Evolutionary conservation across 257 asterid species (phyloP), one percentile per base, ranked within the genome.

Genomic region (Jacaranda mimosifolia): DNA sequence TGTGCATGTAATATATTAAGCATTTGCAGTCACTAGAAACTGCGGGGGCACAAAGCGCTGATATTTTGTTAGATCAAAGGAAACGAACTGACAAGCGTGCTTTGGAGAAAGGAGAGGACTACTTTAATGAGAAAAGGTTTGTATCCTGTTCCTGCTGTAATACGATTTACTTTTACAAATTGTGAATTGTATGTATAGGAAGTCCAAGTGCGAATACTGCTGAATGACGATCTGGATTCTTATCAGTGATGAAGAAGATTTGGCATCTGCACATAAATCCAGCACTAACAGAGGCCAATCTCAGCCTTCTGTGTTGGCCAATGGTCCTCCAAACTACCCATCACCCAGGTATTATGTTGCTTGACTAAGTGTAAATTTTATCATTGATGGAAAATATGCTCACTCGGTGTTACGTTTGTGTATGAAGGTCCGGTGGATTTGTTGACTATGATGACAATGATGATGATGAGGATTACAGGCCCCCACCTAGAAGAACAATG

Each of bases 361-460:
- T 68, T 9, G 49, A 55, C 72, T 59, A 60, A 58, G 48, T 57
- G 9, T 67, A 68, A 17, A 10, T 17, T 45, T 40, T 15, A 13
- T 12, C 56, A 51, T 51, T 49, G 11, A 52, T 60, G 74, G 32
- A 26, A 46, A 48, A 42, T 63, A 56, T 72, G 40, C 68, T 62
- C 51, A 59, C 73, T 58, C 9, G 13, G 62, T 32, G 39, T 73
- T 55, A 65, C 68, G 14, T 79, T 17, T 83, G 43, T 58, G 32
- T 26, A 66, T 83, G 76, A 79, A 96, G 98, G 91, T 77, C 96
- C 70, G 93, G 94, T 73, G 97, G 97, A 62, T 96, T 96, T 62
- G 99, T 96, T 70, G 99, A 96, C 81, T 93, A 96, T 73, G 99
- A 89, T 11, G 98, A 96, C 40, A 98, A 95, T 74, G 99, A 96